phyloP scores from a whole-genome alignment of 1,139 yeast species.

The Nakaseomyces nivariensis region DNA sequence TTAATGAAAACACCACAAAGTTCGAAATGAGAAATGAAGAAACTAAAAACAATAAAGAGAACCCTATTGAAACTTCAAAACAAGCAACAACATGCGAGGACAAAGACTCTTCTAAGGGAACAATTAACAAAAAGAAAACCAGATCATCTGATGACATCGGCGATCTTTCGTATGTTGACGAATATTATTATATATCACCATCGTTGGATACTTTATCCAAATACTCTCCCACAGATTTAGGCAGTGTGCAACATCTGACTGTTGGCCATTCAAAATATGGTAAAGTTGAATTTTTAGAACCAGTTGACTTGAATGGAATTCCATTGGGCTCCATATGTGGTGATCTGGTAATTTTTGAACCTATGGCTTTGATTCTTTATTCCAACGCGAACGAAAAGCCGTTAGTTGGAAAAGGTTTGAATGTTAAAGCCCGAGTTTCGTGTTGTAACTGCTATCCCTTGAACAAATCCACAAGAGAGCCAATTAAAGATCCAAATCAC shows the following conservation, averaged over 20 bases:
- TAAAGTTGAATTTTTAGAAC: slow-evolving; percentile 58
- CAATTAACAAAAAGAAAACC: neutral
- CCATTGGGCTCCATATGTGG: slow-evolving; percentile 58
- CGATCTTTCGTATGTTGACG: slow-evolving; percentile 40
- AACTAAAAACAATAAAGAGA: neutral
- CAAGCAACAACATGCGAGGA: neutral
- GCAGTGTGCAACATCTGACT: slow-evolving; percentile 52
- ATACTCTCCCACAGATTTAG: slow-evolving; percentile 53
- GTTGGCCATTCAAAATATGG: slow-evolving; percentile 82
- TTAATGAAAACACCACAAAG: neutral
- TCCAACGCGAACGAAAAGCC: slow-evolving; percentile 63
- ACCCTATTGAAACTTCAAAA: neutral
- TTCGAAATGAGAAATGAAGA: neutral
- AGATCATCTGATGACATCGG: neutral
- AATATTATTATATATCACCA: slow-evolving; percentile 88
- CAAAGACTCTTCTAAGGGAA: neutral
- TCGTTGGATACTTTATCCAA: slow-evolving; percentile 50
- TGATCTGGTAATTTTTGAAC: slow-evolving; percentile 49
- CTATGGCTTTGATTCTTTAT: slow-evolving; percentile 58
- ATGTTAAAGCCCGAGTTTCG: slow-evolving; percentile 63
- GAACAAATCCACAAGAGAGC: slow-evolving; percentile 60
- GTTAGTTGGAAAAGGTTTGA: slow-evolving; percentile 70
- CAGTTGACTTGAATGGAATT: slow-evolving; percentile 72
- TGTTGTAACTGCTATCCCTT: slow-evolving; percentile 72
- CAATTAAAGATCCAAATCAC: slow-evolving; percentile 70